Base-by-base conservation (phyloP, 371 early-diverging fungal genomes). In the Saksenaea oblongispora region DNA sequence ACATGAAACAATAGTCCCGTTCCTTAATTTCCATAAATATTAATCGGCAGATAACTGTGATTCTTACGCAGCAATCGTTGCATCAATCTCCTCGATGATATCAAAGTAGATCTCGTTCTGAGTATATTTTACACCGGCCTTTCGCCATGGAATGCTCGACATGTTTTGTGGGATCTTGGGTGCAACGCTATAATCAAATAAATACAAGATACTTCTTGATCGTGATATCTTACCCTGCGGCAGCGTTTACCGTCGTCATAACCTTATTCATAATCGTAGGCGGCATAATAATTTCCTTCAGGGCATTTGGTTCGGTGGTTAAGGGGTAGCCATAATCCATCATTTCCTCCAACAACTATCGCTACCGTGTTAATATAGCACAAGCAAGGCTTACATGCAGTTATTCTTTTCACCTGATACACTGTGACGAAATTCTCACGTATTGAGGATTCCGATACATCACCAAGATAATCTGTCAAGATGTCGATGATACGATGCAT, bases 91-190 rank as follows among this genome's bases (percentile, higher is more conserved):
- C 74, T 97, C 98, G 22, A 89, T 74, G 34, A 95, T 85, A 70
- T 97, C 98, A 70, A 97, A 90, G 64, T 93, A 95, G 57, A 95
- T 90, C 74, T 97, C 96, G 78, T 97, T 97, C 60, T 89, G 90
- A 1, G 89, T 83, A 67, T 97, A 94, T 70, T 92, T 89, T 47
- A 96, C 89, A n/a, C 93, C 94, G 10, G 88, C 82, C 53, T 89
- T 86, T 58, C 98, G 82, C 95, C 95, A 96, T 10, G 94, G 93
- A 28, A 94, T 83, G 63, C 83, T 86, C 17, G 95, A 93, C 70
- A 91, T 79, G 28, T 76, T 83, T 36, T 83, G 82, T 27, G 85
- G 83, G 2, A 82, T 59, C 26, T 79, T 79, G 36, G 78, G 83
- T 4, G 75, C 75, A 15, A 82, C 83, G 31, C 82, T 82, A 62